Evolutionary conservation across 2,329 filamentous ascomycete species (phyloP), one percentile per base, ranked within the genome.

Genomic region (Lecanicillium sp.): DNA sequence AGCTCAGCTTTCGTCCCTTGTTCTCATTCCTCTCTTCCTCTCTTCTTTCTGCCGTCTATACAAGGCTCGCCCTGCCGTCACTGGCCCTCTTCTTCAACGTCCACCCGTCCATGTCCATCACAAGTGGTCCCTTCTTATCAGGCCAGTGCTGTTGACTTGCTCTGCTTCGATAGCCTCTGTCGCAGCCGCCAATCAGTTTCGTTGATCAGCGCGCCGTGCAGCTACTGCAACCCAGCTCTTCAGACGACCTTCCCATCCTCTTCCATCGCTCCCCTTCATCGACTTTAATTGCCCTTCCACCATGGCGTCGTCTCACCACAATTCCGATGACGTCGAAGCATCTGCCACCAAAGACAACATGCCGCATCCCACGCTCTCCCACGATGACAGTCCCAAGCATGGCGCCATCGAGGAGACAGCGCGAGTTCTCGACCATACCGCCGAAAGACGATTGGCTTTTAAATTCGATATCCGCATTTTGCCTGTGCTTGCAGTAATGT

Each of bases 401-500:
- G 48, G 40, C 27, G 32, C 48, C 10, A 26, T 38, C 5, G 56
- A 54, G 27, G 56, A 56, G 35, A 62, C 55, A 27, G 59, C 58
- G 4, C 57, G 55, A 21, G 62, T 67, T 30, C 38, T 68, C 14
- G 62, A 66, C 51, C 64, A 65, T n/a, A 64, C 59, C 6, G 73
- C 75, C 12, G 76, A 80, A 60, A 67, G 67, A 19, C 67, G 67
- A 1, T 63, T 79, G 6, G 75, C 73, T 54, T 69, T 72, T 59
- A 79, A 78, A 59, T 74, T 80, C 49, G 77, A 80, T 56, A 58
- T 74, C 17, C 72, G 74, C 17, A 60, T 80, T 9, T 56, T 80
- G 52, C 77, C 77, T 2, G 69, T 79, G 3, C 56, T 80, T 42
- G 74, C 76, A 19, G 32, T 76, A 20, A 80, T 81, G 76, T 78